Evolutionary conservation across 192 early-diverging fungal genomes (phyloP).

Genomic region (Backusella macrospora): DNA sequence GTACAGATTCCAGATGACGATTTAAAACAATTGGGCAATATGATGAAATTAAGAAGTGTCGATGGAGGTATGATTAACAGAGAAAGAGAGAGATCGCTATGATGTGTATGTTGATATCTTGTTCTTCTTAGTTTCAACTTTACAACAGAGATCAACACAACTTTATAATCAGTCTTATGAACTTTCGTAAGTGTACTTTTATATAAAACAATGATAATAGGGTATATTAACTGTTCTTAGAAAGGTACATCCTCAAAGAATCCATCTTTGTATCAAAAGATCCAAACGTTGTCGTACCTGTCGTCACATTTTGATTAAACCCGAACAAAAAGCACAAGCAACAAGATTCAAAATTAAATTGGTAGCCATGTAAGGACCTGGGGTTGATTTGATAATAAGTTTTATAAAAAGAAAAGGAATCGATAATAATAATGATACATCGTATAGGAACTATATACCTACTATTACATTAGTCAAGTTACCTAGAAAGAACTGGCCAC

Average conservation of each 20-base stretch:
- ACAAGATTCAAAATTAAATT: constrained; percentile 89
- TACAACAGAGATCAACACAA: constrained; percentile 64
- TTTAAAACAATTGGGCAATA: constrained; percentile 26
- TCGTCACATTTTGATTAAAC: constrained; percentile 89
- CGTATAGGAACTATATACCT: constrained; percentile 72
- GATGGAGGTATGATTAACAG: constrained; percentile 42
- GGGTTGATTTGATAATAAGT: too few species aligned
- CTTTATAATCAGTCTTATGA: constrained; percentile 65
- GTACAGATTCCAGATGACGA: constrained; percentile 48
- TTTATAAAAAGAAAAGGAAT: too few species aligned
- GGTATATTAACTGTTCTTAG: constrained; percentile 31
- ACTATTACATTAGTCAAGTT: constrained; percentile 67
- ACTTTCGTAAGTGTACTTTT: constrained; percentile 31
- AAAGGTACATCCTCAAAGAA: constrained; percentile 77
- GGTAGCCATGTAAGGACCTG: constrained; percentile 84
- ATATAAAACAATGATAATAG: background rate
- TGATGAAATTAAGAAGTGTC: constrained; percentile 44
- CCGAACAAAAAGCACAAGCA: constrained; percentile 87
- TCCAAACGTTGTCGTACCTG: constrained; percentile 86
- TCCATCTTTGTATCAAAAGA: constrained; percentile 85
- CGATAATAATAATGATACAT: background rate
- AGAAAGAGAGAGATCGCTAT: background rate
- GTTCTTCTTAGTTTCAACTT: constrained; percentile 47
- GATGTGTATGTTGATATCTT: background rate
- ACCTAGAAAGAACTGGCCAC: constrained; percentile 38